These are phyloP conservation scores for Boletales sp. DNA, from an alignment of 768 basidiomycete species.

Conservation along the genomic window DNA sequence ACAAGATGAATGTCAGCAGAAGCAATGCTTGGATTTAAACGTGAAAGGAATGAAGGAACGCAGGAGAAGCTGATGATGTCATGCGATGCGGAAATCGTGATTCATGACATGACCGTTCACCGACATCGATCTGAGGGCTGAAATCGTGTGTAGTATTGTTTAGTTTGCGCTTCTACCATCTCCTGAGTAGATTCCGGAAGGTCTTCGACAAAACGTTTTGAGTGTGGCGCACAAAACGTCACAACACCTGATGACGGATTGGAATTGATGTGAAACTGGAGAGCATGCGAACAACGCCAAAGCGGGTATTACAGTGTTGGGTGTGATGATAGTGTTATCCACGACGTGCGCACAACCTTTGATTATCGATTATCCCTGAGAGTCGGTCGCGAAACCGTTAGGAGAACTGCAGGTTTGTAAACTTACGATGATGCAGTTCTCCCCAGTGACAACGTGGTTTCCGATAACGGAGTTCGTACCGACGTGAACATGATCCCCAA, in stretches of 20 bases:
- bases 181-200: constrained; percentile 95
- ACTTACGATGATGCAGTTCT: constrained; percentile 89
- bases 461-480: constrained; percentile 88
- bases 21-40: too few species aligned
- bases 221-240: too few species aligned
- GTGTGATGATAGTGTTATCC: constrained; percentile 86
- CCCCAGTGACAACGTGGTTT: constrained; percentile 91
- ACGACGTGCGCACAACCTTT: constrained; percentile 91
- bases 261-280: constrained; percentile 57
- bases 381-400: neutral
- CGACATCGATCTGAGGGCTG: constrained; percentile 59
- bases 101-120: too few species aligned
- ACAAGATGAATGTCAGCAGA: too few species aligned
- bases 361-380: constrained; percentile 93
- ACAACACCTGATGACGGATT: neutral
- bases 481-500: constrained; percentile 93
- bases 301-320: constrained; percentile 90
- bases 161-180: constrained; percentile 80
- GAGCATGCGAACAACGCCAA: constrained; percentile 83
- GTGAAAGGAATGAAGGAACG: too few species aligned
- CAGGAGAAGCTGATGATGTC: too few species aligned
- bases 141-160: constrained; percentile 82
- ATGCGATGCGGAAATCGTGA: too few species aligned
- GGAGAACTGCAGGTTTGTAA: constrained; percentile 8
- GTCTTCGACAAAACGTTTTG: constrained; percentile 79